Percentiles rank a stretch among this genome's conserved stretches.
phyloP scores from a whole-genome alignment of 2,329 filamentous ascomycete species.

The Penicillium sp. region DNA sequence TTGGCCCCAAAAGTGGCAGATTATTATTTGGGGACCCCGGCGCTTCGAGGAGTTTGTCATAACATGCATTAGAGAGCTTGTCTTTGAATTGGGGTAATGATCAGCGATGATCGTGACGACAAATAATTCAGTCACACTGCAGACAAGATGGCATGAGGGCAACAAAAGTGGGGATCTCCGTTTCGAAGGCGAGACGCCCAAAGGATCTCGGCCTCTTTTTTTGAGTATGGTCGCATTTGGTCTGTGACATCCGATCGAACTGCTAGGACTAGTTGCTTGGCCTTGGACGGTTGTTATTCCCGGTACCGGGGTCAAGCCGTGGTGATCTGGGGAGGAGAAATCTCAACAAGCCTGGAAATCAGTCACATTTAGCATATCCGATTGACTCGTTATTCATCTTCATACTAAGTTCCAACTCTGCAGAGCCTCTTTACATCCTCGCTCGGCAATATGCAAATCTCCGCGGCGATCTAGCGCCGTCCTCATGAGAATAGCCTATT shows the following conservation, averaged over 20 bases:
- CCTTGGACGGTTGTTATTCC: not conserved
- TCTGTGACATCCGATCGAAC: not conserved
- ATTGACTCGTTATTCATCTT: too few relatives aligned
- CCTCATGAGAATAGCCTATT: not conserved
- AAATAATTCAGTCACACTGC: not conserved
- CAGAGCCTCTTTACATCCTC: not conserved
- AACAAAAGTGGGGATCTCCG: not conserved
- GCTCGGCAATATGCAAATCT: not conserved
- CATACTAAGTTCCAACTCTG: not conserved
- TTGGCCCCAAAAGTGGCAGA: not conserved
- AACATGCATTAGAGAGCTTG: not conserved
- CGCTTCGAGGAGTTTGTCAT: not conserved
- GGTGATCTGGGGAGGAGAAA: not conserved
- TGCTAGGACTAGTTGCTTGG: not conserved
- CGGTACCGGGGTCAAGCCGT: not conserved
- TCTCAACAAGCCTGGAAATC: too few relatives aligned
- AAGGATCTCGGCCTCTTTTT: not conserved
- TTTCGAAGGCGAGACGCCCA: conserved; percentile 6
- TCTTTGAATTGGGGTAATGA: not conserved
- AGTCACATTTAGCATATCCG: too few relatives aligned
- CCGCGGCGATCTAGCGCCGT: conserved; percentile 6
- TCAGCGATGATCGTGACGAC: not conserved
- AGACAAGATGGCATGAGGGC: not conserved
- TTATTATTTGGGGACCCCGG: not conserved
- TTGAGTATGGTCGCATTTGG: conserved; percentile 1